Evolutionary conservation across 371 early-diverging fungal species (phyloP), one percentile per base, ranked within the genome.

Genomic region (Mortierella sp.): DNA sequence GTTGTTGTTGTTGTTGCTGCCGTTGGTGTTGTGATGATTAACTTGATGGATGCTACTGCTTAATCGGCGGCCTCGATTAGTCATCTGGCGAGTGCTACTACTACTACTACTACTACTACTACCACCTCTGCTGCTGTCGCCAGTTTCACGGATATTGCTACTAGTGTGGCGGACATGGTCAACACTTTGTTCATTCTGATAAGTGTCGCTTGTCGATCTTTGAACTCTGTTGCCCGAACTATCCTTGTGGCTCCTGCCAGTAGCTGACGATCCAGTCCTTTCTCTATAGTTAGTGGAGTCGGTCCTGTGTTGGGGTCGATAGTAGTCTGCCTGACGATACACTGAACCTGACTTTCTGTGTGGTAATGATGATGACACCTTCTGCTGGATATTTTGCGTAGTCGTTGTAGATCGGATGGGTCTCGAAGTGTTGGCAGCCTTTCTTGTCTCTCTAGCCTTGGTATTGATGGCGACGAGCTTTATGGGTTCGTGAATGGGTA

Each of bases 401-500:
- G 23, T 34, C 38, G 63, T 48, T 23, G 60, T 59, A 16, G 27
- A 50, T 54, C 42, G 49, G 16, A 42, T 38, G 12, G 63, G 10
- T 42, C 7, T 39, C 39, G 49, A 2, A 4, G 45, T 2, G 19
- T 0, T 8, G 5, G 39, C 41, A 19, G 18, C 19, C 27, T 41
- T 48, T 14, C n/a, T 58, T 6, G 52, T 28, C 24, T 41, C 34
- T 23, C 31, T 42, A 3, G 52, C 45, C 13, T 53, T 48, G 18
- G 50, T 52, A n/a, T 74, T 74, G 51, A 64, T 41, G 12, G 62
- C 64, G 14, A 60, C 51, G 0, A 74, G 46, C 26, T 64, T 74
- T 38, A 74, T 58, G 13, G 69, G 54, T 1, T 24, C 58, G 0
- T 42, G 9, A 18, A 27, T 24, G 0, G 76, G 76, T 8, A 74